These are phyloP conservation scores for Pestalotiopsis sp. DNA, from an alignment of 2,329 filamentous ascomycete species.

Conservation along the genomic window DNA sequence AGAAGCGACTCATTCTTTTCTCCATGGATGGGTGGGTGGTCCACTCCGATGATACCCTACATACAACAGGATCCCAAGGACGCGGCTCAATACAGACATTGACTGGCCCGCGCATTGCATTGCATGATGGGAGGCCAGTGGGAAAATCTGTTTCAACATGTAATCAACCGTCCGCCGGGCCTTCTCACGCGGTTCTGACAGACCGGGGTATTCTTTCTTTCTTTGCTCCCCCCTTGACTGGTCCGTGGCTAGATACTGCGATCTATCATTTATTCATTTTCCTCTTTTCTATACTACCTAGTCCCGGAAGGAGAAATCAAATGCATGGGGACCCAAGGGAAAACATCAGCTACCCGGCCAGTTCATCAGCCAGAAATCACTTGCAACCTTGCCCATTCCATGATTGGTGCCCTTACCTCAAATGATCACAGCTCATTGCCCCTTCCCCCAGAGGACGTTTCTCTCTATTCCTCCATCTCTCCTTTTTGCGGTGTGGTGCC, in stretches of 20 bases:
- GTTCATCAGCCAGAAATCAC: slow-evolving; percentile 9
- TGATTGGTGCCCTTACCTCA: slow-evolving; percentile 6
- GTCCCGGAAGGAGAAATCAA: background rate
- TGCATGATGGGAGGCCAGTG: background rate
- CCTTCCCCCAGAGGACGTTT: background rate
- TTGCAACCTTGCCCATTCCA: background rate
- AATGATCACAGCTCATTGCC: slow-evolving; percentile 6
- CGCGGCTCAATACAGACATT: background rate
- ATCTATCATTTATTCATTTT: background rate
- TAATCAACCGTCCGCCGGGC: background rate
- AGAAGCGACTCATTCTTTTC: background rate
- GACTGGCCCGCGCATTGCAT: background rate
- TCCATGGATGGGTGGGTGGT: background rate
- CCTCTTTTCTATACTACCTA: background rate
- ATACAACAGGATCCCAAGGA: background rate
- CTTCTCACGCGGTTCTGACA: background rate
- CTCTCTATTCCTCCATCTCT: background rate
- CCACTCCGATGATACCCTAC: slow-evolving; percentile 4
- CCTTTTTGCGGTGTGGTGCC: background rate
- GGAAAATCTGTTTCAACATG: background rate
- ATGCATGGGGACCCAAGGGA: background rate
- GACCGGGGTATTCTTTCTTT: background rate
- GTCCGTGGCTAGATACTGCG: background rate
- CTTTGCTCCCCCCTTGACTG: background rate
- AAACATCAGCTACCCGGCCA: slow-evolving; percentile 1